A percentile compares a stretch with the other conserved stretches of the same genome.
These are phyloP conservation scores for Solanum bulbocastanum DNA, from an alignment of 257 asterid species.

Conservation along the genomic window DNA sequence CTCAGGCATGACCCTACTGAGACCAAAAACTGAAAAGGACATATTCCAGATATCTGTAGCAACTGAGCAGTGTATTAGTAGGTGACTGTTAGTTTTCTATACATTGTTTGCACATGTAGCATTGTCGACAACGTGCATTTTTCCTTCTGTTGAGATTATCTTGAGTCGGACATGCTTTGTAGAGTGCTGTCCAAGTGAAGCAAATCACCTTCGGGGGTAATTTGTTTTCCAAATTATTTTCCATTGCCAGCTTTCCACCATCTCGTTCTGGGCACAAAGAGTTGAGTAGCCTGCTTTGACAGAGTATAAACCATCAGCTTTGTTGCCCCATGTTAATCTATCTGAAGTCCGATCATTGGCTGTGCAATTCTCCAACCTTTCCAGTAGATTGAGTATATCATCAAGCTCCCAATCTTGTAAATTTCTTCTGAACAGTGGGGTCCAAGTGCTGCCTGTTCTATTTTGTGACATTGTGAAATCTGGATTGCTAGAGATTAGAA, in stretches of 20 bases:
- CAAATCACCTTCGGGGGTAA: neutral
- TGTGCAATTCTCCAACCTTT: neutral
- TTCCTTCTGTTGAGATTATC: neutral
- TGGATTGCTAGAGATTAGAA: neutral
- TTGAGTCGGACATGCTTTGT: neutral
- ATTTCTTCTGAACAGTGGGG: neutral
- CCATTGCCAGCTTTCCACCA: neutral
- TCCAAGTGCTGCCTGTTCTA: neutral
- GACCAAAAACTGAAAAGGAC: neutral
- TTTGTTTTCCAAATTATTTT: neutral
- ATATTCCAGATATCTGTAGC: neutral
- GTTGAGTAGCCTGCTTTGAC: neutral
- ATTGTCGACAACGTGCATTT: neutral
- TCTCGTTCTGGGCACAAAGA: neutral
- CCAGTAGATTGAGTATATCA: neutral
- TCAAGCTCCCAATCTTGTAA: neutral
- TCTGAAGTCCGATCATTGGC: neutral
- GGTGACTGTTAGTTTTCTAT: neutral
- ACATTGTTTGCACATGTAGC: neutral
- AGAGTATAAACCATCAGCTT: neutral
- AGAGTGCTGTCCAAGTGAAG: neutral
- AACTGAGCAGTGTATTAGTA: neutral
- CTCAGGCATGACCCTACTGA: neutral
- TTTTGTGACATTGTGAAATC: neutral
- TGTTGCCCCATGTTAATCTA: neutral